phyloP scores from a whole-genome alignment of 192 early-diverging fungal species.

The Podila horticola region DNA sequence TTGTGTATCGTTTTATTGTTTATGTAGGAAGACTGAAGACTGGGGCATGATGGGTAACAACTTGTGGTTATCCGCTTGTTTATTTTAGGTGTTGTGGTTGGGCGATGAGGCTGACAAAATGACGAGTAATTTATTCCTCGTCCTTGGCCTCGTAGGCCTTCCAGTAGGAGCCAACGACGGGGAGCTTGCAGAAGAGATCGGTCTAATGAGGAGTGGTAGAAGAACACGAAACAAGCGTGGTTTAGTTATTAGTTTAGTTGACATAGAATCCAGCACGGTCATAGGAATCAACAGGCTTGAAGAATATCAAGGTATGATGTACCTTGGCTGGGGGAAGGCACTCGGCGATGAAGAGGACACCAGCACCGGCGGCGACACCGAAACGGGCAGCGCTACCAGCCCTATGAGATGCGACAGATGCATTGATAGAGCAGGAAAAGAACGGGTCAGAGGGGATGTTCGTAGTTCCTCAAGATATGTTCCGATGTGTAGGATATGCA shows the following conservation, averaged over 20 bases:
- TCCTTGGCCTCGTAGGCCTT: slow-evolving; percentile 53
- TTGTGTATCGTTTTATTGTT: too few relatives aligned
- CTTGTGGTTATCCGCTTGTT: too few relatives aligned
- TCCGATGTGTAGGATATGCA: too few relatives aligned
- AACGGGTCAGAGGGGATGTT: neutral
- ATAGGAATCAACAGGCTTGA: neutral
- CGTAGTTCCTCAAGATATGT: too few relatives aligned
- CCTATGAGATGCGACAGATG: slow-evolving; percentile 12
- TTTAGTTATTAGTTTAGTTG: too few relatives aligned
- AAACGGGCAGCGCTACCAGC: slow-evolving; percentile 32
- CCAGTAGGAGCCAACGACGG: slow-evolving; percentile 48
- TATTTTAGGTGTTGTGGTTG: neutral
- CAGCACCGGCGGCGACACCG: slow-evolving; percentile 45
- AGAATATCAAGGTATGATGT: neutral
- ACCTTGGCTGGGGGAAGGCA: slow-evolving; percentile 55
- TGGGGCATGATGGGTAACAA: too few relatives aligned
- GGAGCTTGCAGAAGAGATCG: slow-evolving; percentile 54
- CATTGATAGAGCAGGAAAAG: neutral
- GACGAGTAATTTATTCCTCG: slow-evolving; percentile 45
- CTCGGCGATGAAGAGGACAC: slow-evolving; percentile 50
- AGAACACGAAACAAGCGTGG: too few relatives aligned
- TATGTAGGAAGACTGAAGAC: too few relatives aligned
- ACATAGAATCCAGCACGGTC: neutral
- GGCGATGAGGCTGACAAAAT: neutral
- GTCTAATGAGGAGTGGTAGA: slow-evolving; percentile 7